phyloP scores from a whole-genome alignment of 2,329 filamentous ascomycete species.

The Beauveria sp. region DNA sequence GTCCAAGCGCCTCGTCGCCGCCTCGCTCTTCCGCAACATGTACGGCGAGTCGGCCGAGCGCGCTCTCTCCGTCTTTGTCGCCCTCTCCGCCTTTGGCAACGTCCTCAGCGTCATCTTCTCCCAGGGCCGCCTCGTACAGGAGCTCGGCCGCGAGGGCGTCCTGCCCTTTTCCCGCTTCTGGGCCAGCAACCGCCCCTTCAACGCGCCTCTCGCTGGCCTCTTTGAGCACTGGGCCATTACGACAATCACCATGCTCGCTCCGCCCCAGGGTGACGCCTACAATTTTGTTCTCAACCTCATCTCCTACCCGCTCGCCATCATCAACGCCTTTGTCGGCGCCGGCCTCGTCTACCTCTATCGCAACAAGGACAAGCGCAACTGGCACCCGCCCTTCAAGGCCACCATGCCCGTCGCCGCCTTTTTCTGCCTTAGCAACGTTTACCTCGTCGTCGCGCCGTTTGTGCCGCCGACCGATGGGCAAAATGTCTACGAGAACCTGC shows the following conservation, averaged over 20 bases:
- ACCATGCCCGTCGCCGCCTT: constrained; percentile 47
- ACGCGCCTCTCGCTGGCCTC: constrained; percentile 52
- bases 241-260: constrained; percentile 58
- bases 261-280: constrained; percentile 60
- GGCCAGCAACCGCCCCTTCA: constrained; percentile 57
- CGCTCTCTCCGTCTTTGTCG: constrained; percentile 57
- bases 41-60: constrained; percentile 47
- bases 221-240: constrained; percentile 58
- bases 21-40: constrained; percentile 48
- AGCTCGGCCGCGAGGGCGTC: constrained; percentile 59
- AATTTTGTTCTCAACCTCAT: constrained; percentile 58
- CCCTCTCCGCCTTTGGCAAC: constrained; percentile 60
- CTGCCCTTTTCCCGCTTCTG: constrained; percentile 55
- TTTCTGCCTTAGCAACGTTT: constrained; percentile 54
- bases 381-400: constrained; percentile 48
- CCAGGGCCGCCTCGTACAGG: constrained; percentile 58
- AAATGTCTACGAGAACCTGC: constrained; percentile 45
- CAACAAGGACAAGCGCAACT: constrained; percentile 38
- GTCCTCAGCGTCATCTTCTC: constrained; percentile 62
- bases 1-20: constrained; percentile 44
- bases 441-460: constrained; percentile 53
- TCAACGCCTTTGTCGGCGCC: constrained; percentile 47
- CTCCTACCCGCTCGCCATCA: constrained; percentile 53
- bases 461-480: constrained; percentile 43
- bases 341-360: constrained; percentile 47